A percentile compares a stretch with the other conserved stretches of the same genome.
Conservation (phyloP, 2,329 filamentous ascomycete species). For the Cercospora sp. region DNA sequence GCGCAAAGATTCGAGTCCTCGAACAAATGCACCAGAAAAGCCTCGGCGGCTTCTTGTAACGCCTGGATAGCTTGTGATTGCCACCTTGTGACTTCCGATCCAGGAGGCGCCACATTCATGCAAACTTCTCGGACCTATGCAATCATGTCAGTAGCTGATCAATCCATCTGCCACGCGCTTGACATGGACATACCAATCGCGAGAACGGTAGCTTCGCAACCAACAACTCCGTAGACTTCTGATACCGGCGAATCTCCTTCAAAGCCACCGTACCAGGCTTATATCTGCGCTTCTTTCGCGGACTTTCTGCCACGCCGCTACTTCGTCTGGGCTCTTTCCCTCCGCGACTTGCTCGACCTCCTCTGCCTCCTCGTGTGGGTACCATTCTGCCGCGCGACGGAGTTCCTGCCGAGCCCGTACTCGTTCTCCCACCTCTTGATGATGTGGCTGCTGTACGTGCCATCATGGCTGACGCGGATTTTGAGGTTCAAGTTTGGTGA, state of each 20-base stretch:
- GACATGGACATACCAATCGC: conserved; percentile 63
- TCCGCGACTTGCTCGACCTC: conserved; percentile 28
- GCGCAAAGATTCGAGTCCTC: conserved; percentile 98
- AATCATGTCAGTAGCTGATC: neutral
- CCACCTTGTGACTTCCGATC: conserved; percentile 74
- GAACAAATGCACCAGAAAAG: conserved; percentile 96
- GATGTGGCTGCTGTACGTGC: conserved; percentile 15
- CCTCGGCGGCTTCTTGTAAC: conserved; percentile 97
- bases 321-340: conserved; percentile 28
- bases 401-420: conserved; percentile 14
- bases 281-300: conserved; percentile 40
- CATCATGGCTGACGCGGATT: neutral
- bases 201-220: conserved; percentile 98
- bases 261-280: conserved; percentile 81
- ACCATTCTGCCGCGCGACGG: conserved; percentile 12
- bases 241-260: conserved; percentile 97
- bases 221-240: conserved; percentile 93
- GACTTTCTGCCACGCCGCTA: conserved; percentile 25
- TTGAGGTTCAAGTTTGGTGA: neutral
- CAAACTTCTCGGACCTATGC: conserved; percentile 82
- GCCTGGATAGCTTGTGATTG: conserved; percentile 97
- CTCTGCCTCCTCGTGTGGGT: conserved; percentile 30
- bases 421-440: conserved; percentile 11
- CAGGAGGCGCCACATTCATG: conserved; percentile 81
- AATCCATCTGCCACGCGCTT: too few species aligned